Base-by-base conservation (phyloP, 2,329 filamentous ascomycete species). In the Rhinocladiella mackenziei region DNA sequence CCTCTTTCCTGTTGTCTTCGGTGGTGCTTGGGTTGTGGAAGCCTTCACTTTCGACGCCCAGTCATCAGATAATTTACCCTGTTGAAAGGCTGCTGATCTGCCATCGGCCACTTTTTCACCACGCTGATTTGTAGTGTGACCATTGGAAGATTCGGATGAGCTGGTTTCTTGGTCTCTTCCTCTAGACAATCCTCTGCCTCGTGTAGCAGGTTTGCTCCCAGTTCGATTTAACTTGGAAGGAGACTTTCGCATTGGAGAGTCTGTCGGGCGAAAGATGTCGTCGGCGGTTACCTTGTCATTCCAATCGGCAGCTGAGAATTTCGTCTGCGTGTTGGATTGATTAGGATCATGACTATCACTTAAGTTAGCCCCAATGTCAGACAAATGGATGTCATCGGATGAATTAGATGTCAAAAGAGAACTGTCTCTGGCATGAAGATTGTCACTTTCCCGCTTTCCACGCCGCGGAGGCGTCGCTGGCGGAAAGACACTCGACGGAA, bases 241-340 rank as follows among this genome's bases (percentile, higher is more conserved):
- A 7, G 54, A 56, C 32, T 48, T 57, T 20, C 54, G 54, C 33
- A 59, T 56, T 39, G 57, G 59, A 9, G 52, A 54, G 6, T 62
- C 45, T 33, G 50, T 56, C 26, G 64, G 60, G 3, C 58, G 58
- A 28, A 71, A 65, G 43, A 66, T 64, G 13, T 65, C 62, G 19
- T 64, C 60, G 2, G 54, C 50, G n/a, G 57, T 56, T 39, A 69
- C 58, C 32, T 62, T 63, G 35, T 60, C 60, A 35, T 63, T 59
- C 67, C 67, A 71, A 14, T 66, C 65, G 9, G 62, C 60, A 1
- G 66, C 65, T 4, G 66, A 67, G 36, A 72, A 72, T 33, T 62
- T 62, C 7, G 50, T 44, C 25, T 52, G 52, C 22, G 65, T 65
- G 32, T 56, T 57, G 20, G 62, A 61, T 40, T 66, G 58, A 41